Evolutionary conservation across 1,139 yeast genomes (phyloP).

Genomic region (Zhuliangozyma parablackwelliae): DNA sequence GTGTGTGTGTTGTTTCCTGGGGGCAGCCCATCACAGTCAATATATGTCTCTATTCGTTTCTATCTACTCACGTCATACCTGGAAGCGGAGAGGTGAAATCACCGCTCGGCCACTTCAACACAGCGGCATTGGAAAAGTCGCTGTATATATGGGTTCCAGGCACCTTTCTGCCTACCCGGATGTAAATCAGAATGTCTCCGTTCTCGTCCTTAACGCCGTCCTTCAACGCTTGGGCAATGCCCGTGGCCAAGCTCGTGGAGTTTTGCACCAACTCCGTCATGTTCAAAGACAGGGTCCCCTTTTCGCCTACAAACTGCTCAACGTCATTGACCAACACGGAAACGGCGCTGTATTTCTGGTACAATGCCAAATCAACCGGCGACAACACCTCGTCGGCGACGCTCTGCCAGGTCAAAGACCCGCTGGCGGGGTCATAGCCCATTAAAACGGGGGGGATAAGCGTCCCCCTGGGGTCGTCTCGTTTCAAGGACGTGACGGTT

Average conservation of each 20-base stretch:
- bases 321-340: conserved; percentile 74
- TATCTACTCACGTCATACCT: conserved; percentile 33
- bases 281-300: conserved; percentile 34
- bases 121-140: conserved; percentile 59
- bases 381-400: conserved; percentile 7
- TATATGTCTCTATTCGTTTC: no score
- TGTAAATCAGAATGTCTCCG: conserved; percentile 39
- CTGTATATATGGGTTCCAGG: conserved; percentile 32
- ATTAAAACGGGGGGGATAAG: conserved; percentile 42
- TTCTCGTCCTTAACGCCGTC: conserved; percentile 18
- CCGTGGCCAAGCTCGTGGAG: conserved; percentile 29
- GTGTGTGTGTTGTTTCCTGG: no score
- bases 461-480: conserved; percentile 73
- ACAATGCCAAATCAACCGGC: conserved; percentile 9
- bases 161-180: conserved; percentile 54
- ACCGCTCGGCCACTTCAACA: conserved; percentile 55
- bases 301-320: conserved; percentile 62
- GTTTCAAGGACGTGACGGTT: conserved; percentile 58
- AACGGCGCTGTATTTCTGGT: conserved; percentile 35
- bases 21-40: no score
- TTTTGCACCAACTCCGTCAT: conserved; percentile 32
- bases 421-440: conserved; percentile 29
- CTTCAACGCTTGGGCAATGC: conserved; percentile 27
- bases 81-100: conserved; percentile 40
- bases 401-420: conserved; percentile 30